Base-by-base conservation (phyloP, 257 asterid genomes). In the Ajuga chamaepitys region DNA sequence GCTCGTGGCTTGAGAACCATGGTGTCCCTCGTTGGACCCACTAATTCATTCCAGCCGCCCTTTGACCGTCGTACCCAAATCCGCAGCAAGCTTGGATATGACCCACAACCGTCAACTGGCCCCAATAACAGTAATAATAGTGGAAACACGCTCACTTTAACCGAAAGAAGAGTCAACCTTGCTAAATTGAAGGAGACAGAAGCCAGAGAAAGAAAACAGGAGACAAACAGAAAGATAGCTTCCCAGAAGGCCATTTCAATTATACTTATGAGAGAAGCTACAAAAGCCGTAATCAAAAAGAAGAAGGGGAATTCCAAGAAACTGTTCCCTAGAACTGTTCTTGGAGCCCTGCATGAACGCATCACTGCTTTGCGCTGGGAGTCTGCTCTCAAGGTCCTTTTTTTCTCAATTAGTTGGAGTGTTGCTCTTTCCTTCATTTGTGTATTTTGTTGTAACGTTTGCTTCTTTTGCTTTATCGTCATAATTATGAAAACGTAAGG, bases 361-460 rank as follows among this genome's bases (percentile, higher is more conserved):
- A 84, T 89, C 66, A 84, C 97, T 37, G 94, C 96, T 68, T 68
- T 89, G 67, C 97, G 96, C 45, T 92, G 98, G 98, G 97, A 89
- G 50, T 92, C 98, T 20, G 98, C 98, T 67, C 88, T 92, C 48
- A 89, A 85, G 95, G 97, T 86, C 48, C n/a, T n/a, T 28, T 46
- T 64, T 21, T 5, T 32, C 13, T 5, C n/a, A n/a, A n/a, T n/a
- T n/a, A n/a, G n/a, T 30, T 44, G 8, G 7, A n/a, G 32, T 16
- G 59, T 34, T 63, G 1, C n/a, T 44, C 17, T 38, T 53, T 25
- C 2, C 26, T 51, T 18, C 38, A 48, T 74, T 65, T 55, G 24
- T 41, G 24, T 46, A 58, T 59, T 7, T 58, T 62, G 62, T 53
- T 47, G 9, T 35, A 13, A 46, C 12, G 48, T 41, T 42, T 66